phyloP scores from a whole-genome alignment of 73 alveolate species.

The Paramecium octaurelia region DNA sequence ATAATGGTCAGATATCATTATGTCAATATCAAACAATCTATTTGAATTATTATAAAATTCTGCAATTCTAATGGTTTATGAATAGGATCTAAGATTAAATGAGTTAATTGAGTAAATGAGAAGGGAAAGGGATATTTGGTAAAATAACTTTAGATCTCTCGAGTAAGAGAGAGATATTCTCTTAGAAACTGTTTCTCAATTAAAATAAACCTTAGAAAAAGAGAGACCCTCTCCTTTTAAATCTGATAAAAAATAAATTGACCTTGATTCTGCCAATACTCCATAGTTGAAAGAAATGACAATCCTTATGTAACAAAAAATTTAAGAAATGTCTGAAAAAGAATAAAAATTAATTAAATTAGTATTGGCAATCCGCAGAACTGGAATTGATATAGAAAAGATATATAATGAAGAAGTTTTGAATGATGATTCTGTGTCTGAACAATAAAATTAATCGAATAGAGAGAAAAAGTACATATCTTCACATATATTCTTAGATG shows the following conservation, averaged over 20 bases:
- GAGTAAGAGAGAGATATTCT: constrained; percentile 45
- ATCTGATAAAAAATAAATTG: background rate
- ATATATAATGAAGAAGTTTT: constrained; percentile 46
- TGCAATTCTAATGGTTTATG: constrained; percentile 4
- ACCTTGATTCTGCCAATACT: constrained; percentile 11
- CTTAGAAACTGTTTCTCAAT: constrained; percentile 17
- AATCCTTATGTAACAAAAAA: background rate
- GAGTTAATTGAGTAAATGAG: constrained; percentile 11
- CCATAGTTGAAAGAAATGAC: background rate
- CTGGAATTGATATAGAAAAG: constrained; percentile 47
- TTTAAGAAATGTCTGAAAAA: constrained; percentile 46
- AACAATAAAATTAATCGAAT: background rate
- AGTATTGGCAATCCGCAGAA: constrained; percentile 17
- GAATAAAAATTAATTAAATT: constrained; percentile 21
- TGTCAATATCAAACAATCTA: background rate
- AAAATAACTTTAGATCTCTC: background rate
- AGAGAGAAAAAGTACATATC: background rate
- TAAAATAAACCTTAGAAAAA: background rate
- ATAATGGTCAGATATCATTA: background rate
- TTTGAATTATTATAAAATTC: constrained; percentile 5
- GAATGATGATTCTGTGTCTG: constrained; percentile 33
- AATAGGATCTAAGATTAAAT: background rate
- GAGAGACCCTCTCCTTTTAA: background rate
- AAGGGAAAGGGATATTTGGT: constrained; percentile 47
- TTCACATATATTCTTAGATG: background rate